Conservation (phyloP, 306 rosid species). For the Myrica gale region DNA sequence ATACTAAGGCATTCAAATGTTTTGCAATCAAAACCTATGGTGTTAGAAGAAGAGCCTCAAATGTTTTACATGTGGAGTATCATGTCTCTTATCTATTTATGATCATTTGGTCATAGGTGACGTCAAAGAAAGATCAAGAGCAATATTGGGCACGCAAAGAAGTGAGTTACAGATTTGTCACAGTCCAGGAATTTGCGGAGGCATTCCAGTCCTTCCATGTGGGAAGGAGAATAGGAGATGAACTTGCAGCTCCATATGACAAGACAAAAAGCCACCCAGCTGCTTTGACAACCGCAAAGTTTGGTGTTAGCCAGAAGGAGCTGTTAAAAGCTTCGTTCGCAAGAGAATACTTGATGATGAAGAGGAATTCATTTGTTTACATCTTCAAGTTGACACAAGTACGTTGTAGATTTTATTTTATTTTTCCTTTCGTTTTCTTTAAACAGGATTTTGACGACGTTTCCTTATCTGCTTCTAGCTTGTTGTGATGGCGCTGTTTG, state of each 20-base stretch:
- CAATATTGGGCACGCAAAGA: slow-evolving; percentile 42
- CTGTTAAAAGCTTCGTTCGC: slow-evolving; percentile 36
- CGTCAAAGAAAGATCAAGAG: slow-evolving; percentile 48
- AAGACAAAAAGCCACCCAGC: slow-evolving; percentile 42
- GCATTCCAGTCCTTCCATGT: slow-evolving; percentile 38
- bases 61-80: neutral
- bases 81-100: neutral
- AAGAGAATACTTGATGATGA: slow-evolving; percentile 45
- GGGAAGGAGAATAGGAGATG: slow-evolving; percentile 39
- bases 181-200: slow-evolving; percentile 37
- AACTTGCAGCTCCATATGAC: slow-evolving; percentile 43
- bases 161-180: slow-evolving; percentile 30
- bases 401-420: neutral
- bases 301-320: slow-evolving; percentile 35
- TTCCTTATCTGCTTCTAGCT: slow-evolving; percentile 26
- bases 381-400: slow-evolving; percentile 40
- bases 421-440: neutral
- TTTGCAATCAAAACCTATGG: neutral
- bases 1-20: neutral
- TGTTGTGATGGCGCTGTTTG: slow-evolving; percentile 18
- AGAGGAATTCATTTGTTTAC: slow-evolving; percentile 47
- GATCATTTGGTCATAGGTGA: slow-evolving; percentile 20
- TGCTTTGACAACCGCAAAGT: slow-evolving; percentile 37
- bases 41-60: neutral
- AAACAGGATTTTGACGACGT: neutral